Conservation (phyloP, 306 rosid species). For the Adenanthera pavonina region DNA sequence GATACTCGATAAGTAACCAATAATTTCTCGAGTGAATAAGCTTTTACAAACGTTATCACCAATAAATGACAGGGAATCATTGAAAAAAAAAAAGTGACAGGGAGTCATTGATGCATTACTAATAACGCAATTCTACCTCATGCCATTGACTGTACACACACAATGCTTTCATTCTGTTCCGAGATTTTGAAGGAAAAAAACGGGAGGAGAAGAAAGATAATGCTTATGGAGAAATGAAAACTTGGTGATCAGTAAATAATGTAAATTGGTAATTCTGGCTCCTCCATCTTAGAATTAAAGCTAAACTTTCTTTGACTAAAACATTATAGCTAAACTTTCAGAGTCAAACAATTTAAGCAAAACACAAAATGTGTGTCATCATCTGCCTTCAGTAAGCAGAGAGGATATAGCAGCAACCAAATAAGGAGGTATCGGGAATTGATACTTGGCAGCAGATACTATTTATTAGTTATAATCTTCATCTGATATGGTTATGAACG, state of each 20-base stretch:
- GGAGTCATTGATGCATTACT: no score
- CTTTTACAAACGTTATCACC: no score
- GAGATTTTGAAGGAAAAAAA: background rate
- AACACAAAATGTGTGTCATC: slow-evolving; percentile 21
- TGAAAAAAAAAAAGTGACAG: no score
- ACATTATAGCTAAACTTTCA: slow-evolving; percentile 1
- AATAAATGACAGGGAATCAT: no score
- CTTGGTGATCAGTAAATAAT: background rate
- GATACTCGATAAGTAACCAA: no score
- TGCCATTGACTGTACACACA: background rate
- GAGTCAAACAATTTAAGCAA: slow-evolving; percentile 14
- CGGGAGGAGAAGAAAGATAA: background rate
- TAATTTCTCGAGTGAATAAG: no score
- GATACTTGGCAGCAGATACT: slow-evolving; percentile 20
- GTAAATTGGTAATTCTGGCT: background rate
- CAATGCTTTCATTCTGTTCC: background rate
- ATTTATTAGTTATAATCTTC: slow-evolving; percentile 12
- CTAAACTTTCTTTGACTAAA: slow-evolving; percentile 2
- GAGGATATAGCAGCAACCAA: slow-evolving; percentile 8
- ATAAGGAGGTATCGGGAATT: slow-evolving; percentile 14
- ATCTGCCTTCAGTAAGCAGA: slow-evolving; percentile 12
- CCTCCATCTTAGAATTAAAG: background rate
- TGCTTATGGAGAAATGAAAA: background rate
- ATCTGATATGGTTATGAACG: background rate
- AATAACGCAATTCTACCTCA: no score